A percentile compares a stretch with the other conserved stretches of the same genome.
Evolutionary conservation across 768 basidiomycete genomes (phyloP).

Genomic region (Pisolithus microcarpus): DNA sequence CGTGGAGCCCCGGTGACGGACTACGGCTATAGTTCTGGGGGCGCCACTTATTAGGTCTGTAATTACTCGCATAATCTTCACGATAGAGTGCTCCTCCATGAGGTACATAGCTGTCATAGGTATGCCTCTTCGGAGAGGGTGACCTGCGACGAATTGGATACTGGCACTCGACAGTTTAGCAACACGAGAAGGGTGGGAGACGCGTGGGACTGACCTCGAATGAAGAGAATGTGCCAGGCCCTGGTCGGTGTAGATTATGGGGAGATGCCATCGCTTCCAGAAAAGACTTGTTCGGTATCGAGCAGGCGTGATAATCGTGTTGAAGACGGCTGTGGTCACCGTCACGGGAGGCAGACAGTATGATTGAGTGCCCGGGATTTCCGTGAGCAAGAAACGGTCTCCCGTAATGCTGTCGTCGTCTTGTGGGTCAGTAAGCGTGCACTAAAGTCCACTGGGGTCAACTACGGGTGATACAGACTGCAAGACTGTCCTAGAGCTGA

Average conservation of each 20-base stretch:
- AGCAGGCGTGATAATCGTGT: neutral
- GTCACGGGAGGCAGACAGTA: neutral
- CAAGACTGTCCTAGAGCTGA: neutral
- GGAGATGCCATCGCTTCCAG: slow-evolving; percentile 15
- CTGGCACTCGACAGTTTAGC: slow-evolving; percentile 16
- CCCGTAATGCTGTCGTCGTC: neutral
- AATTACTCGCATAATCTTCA: slow-evolving; percentile 37
- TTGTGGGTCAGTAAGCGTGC: neutral
- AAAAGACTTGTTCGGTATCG: neutral
- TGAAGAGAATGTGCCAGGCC: slow-evolving; percentile 14
- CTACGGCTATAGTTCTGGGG: slow-evolving; percentile 36
- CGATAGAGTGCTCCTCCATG: slow-evolving; percentile 30
- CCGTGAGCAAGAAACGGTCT: neutral
- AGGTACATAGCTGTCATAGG: slow-evolving; percentile 50
- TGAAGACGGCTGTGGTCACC: neutral
- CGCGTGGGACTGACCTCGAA: slow-evolving; percentile 29
- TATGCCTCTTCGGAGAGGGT: slow-evolving; percentile 41
- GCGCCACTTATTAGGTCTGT: slow-evolving; percentile 35
- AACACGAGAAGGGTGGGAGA: slow-evolving; percentile 7
- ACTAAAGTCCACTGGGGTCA: neutral
- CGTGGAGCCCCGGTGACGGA: slow-evolving; percentile 49
- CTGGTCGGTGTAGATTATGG: slow-evolving; percentile 22
- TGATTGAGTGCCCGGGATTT: neutral
- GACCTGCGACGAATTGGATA: slow-evolving; percentile 35
- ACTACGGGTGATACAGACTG: neutral